These are phyloP conservation scores for Vigna nakashimae DNA, from an alignment of 306 rosid species.

Conservation along the genomic window DNA sequence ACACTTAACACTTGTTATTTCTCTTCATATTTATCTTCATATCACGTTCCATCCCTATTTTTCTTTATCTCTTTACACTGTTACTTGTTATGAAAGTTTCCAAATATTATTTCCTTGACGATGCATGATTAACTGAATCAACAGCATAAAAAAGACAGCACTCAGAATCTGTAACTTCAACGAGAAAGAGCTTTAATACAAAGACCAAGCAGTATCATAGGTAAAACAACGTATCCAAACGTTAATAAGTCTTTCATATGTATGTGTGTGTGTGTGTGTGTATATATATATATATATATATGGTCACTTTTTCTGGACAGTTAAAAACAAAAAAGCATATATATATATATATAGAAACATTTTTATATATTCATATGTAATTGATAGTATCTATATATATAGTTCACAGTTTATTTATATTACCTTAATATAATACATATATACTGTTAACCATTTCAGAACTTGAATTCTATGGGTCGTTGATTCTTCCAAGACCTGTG, in stretches of 20 bases:
- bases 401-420: neutral
- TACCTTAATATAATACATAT: neutral
- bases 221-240: conserved; percentile 2
- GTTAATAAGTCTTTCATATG: neutral
- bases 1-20: too few relatives aligned
- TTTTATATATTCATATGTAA: too few relatives aligned
- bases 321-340: neutral
- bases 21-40: too few relatives aligned
- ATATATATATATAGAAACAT: neutral
- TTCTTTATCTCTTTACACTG: too few relatives aligned
- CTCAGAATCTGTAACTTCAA: neutral
- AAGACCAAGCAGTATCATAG: conserved; percentile 6
- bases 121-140: neutral
- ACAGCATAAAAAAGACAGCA: neutral
- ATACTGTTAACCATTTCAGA: neutral
- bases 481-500: conserved; percentile 51
- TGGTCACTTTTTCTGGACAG: neutral
- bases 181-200: too few relatives aligned
- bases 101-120: too few relatives aligned
- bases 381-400: too few relatives aligned
- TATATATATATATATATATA: too few relatives aligned
- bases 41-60: too few relatives aligned
- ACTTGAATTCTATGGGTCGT: conserved; percentile 37
- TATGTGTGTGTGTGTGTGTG: too few relatives aligned
- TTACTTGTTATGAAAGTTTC: too few relatives aligned